These are phyloP conservation scores for Babesia microti DNA, from an alignment of 169 alveolate genomes.

Conservation along the genomic window DNA sequence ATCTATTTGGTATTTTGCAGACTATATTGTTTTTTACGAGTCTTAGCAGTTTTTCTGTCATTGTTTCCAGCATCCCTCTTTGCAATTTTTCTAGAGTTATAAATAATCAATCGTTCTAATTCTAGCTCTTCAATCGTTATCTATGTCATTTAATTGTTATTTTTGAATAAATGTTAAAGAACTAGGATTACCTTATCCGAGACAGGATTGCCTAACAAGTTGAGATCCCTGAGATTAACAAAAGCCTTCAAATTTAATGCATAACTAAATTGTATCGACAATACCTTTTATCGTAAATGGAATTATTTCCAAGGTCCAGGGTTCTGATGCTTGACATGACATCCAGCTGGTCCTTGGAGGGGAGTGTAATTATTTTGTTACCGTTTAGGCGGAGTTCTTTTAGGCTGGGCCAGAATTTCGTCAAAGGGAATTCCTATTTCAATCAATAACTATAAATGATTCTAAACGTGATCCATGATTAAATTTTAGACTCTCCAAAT, in stretches of 20 bases:
- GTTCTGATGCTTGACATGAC: constrained; percentile 11
- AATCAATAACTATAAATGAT: no score
- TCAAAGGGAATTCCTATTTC: constrained; percentile 37
- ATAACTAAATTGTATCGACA: no score
- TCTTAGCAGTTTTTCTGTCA: neutral
- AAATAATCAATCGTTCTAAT: neutral
- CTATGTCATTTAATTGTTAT: constrained; percentile 13
- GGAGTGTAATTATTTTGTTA: constrained; percentile 28
- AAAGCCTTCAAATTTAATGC: constrained; percentile 6
- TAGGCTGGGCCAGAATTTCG: constrained; percentile 19
- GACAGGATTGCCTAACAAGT: constrained; percentile 20
- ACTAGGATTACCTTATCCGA: constrained; percentile 2
- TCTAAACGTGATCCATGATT: no score
- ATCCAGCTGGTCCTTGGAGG: constrained; percentile 17
- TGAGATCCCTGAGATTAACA: constrained; percentile 17
- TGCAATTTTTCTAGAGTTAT: neutral
- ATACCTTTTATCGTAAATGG: constrained; percentile 18
- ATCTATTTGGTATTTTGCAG: constrained; percentile 34
- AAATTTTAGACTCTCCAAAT: no score
- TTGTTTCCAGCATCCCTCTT: neutral
- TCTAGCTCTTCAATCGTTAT: neutral
- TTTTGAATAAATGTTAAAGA: constrained; percentile 7
- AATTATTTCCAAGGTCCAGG: constrained; percentile 33
- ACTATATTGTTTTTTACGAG: constrained; percentile 5
- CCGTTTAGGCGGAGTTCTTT: constrained; percentile 32